Conservation (phyloP, 2,329 filamentous ascomycete genomes). For the Parascedosporium putredinis region DNA sequence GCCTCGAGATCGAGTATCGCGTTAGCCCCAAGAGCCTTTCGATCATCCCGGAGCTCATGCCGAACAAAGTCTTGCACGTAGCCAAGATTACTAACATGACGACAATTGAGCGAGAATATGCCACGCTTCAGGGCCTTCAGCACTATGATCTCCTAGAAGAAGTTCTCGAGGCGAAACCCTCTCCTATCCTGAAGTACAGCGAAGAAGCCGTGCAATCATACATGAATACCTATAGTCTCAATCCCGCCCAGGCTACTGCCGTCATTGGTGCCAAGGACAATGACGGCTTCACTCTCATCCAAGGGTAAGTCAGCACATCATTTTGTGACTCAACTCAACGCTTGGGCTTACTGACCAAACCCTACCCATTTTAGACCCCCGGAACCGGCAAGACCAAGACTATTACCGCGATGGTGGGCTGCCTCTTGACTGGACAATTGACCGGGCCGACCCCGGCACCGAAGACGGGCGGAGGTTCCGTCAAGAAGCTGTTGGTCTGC, state of each 20-base stretch:
- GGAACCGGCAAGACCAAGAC: constrained; percentile 97
- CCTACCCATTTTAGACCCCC: constrained; percentile 51
- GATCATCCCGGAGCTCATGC: constrained; percentile 52
- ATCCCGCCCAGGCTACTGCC: constrained; percentile 80
- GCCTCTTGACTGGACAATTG: constrained; percentile 52
- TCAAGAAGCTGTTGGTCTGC: constrained; percentile 86
- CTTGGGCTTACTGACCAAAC: background rate
- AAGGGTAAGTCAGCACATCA: too few species aligned
- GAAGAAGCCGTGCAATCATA: constrained; percentile 61
- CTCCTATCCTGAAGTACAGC: constrained; percentile 72
- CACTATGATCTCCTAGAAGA: constrained; percentile 96
- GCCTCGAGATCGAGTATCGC: constrained; percentile 76
- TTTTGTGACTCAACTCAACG: background rate
- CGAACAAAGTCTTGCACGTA: constrained; percentile 60
- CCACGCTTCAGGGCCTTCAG: constrained; percentile 77
- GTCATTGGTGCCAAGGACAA: constrained; percentile 90
- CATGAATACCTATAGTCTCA: constrained; percentile 71
- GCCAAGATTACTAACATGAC: constrained; percentile 87
- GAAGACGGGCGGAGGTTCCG: background rate
- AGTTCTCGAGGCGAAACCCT: constrained; percentile 80
- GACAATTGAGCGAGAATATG: constrained; percentile 91
- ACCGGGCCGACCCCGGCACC: background rate
- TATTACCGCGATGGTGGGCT: constrained; percentile 90
- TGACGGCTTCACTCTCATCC: constrained; percentile 92
- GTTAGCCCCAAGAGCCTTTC: constrained; percentile 58